phyloP scores from a whole-genome alignment of 1,284 basidiomycete species.

The Meripilus lineatus region DNA sequence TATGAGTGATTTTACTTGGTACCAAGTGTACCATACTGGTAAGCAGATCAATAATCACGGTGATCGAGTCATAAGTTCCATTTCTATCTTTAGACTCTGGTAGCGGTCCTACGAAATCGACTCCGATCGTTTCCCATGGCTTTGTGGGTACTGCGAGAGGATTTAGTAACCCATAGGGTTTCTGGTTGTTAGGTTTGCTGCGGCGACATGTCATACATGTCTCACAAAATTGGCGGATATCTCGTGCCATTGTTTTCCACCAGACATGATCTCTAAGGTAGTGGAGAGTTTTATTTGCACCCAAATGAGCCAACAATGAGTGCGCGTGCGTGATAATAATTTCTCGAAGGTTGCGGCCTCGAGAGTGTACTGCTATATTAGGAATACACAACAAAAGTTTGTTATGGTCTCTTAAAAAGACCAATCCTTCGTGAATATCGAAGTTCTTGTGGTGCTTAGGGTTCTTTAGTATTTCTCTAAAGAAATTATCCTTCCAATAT shows the following conservation, averaged over 20 bases:
- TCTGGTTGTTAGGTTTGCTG: slow-evolving; percentile 21
- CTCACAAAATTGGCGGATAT: slow-evolving; percentile 22
- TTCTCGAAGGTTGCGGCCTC: slow-evolving; percentile 20
- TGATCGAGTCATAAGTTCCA: slow-evolving; percentile 25
- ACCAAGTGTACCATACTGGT: slow-evolving; percentile 29
- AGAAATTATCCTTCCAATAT: slow-evolving; percentile 15
- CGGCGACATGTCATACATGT: slow-evolving; percentile 21
- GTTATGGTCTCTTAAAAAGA: neutral
- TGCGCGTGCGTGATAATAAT: slow-evolving; percentile 30
- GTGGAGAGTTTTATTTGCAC: slow-evolving; percentile 1
- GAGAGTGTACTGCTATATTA: slow-evolving; percentile 16
- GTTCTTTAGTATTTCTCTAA: slow-evolving; percentile 8
- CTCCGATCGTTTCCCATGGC: slow-evolving; percentile 28
- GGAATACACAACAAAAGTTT: slow-evolving; percentile 31
- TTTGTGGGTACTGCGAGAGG: slow-evolving; percentile 16
- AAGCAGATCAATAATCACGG: slow-evolving; percentile 30
- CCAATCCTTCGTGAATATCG: neutral
- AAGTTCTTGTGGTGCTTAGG: slow-evolving; percentile 11
- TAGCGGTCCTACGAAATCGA: slow-evolving; percentile 35
- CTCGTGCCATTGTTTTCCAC: slow-evolving; percentile 24
- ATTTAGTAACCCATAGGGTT: slow-evolving; percentile 23
- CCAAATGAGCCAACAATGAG: slow-evolving; percentile 22
- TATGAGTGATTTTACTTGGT: slow-evolving; percentile 25
- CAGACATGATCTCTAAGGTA: slow-evolving; percentile 9
- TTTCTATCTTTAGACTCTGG: slow-evolving; percentile 23